A percentile compares a stretch with the other conserved stretches of the same genome.
Conservation (phyloP, 2,329 filamentous ascomycete species). For the Penicillium sp. region DNA sequence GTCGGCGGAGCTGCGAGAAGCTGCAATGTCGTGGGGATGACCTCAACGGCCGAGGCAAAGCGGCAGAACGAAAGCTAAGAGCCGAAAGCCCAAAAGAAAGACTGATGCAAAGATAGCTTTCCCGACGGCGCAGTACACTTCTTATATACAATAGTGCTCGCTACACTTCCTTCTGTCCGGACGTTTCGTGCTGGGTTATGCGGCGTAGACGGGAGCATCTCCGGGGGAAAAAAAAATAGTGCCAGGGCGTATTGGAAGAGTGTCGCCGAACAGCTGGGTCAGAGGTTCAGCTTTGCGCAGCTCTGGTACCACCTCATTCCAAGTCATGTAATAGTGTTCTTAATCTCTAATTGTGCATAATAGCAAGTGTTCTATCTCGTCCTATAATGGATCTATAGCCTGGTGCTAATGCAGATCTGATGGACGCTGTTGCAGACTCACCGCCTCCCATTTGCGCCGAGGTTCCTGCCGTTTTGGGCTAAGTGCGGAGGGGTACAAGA, state of each 20-base stretch:
- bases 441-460: slow-evolving; percentile 12
- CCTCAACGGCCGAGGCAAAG: slow-evolving; percentile 17
- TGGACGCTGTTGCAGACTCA: neutral
- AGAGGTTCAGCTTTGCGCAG: slow-evolving; percentile 2
- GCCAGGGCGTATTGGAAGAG: neutral
- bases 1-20: neutral
- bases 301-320: neutral
- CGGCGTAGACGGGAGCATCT: slow-evolving; percentile 44
- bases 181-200: slow-evolving; percentile 42
- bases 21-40: slow-evolving; percentile 12
- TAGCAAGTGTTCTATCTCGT: neutral
- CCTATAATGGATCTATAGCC: neutral
- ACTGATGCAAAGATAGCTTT: neutral
- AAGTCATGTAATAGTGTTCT: neutral
- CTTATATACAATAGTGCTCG: slow-evolving; percentile 4
- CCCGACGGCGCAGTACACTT: neutral
- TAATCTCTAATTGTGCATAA: neutral
- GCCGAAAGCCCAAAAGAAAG: neutral
- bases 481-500: slow-evolving; percentile 2
- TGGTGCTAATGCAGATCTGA: neutral
- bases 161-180: slow-evolving; percentile 22
- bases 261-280: neutral
- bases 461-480: slow-evolving; percentile 11
- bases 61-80: slow-evolving; percentile 2
- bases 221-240: slow-evolving; percentile 15